Percentiles rank a stretch among this genome's conserved stretches.
phyloP scores from a whole-genome alignment of 352 stramenopile genomes.

The Phytophthora citrophthora region DNA sequence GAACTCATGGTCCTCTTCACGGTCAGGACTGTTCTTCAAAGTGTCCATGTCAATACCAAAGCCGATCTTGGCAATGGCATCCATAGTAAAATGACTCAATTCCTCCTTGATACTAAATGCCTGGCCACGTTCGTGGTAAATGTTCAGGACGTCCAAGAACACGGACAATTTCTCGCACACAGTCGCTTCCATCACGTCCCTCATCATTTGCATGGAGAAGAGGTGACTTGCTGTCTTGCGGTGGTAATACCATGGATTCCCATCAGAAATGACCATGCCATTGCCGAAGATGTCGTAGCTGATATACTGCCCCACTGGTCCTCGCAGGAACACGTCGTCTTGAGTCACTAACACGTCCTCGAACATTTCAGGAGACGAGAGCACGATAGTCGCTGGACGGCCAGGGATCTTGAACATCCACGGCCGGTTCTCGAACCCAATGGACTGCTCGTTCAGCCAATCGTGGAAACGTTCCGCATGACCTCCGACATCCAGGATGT shows the following conservation, averaged over 20 bases:
- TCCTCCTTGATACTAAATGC: slow-evolving; percentile 51
- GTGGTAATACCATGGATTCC: slow-evolving; percentile 60
- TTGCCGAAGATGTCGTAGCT: slow-evolving; percentile 67
- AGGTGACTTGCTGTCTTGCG: slow-evolving; percentile 88
- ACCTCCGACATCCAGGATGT: slow-evolving; percentile 34
- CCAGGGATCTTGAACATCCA: slow-evolving; percentile 51
- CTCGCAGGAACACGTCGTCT: slow-evolving; percentile 75
- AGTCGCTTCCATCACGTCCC: slow-evolving; percentile 47
- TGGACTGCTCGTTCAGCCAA: slow-evolving; percentile 51
- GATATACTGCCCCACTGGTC: slow-evolving; percentile 32
- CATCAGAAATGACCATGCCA: slow-evolving; percentile 50
- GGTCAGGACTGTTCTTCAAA: slow-evolving; percentile 37
- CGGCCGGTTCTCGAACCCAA: slow-evolving; percentile 38
- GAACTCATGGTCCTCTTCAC: slow-evolving; percentile 55
- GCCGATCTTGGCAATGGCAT: slow-evolving; percentile 66
- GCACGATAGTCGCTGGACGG: slow-evolving; percentile 39
- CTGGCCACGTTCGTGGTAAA: slow-evolving; percentile 20
- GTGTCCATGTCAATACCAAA: slow-evolving; percentile 55
- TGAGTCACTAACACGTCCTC: slow-evolving; percentile 63
- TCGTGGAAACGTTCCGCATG: slow-evolving; percentile 51
- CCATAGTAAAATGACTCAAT: slow-evolving; percentile 62
- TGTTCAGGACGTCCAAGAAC: slow-evolving; percentile 37
- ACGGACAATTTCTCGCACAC: slow-evolving; percentile 37
- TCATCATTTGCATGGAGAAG: slow-evolving; percentile 67
- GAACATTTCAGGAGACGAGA: slow-evolving; percentile 43